Evolutionary conservation across 2,329 filamentous ascomycete species (phyloP).

Genomic region (Pestalotiopsis sp.): DNA sequence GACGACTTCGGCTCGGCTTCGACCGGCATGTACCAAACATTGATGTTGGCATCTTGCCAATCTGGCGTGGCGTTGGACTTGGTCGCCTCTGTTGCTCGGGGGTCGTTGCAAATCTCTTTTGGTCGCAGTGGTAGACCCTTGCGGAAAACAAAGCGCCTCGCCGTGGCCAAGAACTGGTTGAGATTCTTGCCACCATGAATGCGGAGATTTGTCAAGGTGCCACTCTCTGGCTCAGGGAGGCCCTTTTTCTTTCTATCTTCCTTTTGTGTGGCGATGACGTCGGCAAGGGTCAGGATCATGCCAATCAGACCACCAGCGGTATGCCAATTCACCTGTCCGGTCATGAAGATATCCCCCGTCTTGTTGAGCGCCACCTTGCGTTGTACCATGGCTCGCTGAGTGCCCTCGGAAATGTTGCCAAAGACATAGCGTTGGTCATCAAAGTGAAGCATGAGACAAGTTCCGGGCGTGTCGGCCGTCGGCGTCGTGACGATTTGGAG

Average conservation of each 20-base stretch:
- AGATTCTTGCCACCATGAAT: conserved; percentile 82
- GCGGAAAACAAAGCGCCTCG: conserved; percentile 81
- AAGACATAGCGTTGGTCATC: conserved; percentile 83
- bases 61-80: conserved; percentile 55
- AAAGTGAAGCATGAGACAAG: conserved; percentile 75
- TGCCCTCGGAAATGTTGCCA: conserved; percentile 80
- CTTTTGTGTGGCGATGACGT: conserved; percentile 53
- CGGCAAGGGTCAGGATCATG: conserved; percentile 80
- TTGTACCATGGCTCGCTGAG: conserved; percentile 74
- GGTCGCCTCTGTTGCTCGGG: conserved; percentile 34
- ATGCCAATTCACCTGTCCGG: conserved; percentile 73
- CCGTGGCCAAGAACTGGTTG: conserved; percentile 77
- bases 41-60: conserved; percentile 74
- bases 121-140: conserved; percentile 74
- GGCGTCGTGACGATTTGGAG: conserved; percentile 79
- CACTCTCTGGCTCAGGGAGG: conserved; percentile 19
- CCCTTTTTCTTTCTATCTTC: conserved; percentile 42
- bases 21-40: conserved; percentile 80
- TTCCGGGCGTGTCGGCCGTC: conserved; percentile 84
- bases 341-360: conserved; percentile 78
- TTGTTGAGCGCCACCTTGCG: conserved; percentile 65
- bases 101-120: conserved; percentile 62
- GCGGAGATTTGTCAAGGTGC: conserved; percentile 43
- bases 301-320: conserved; percentile 82
- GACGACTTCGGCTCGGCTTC: conserved; percentile 23